Base-by-base conservation (phyloP, 2,329 filamentous ascomycete species). In the Metarhizium robertsii region DNA sequence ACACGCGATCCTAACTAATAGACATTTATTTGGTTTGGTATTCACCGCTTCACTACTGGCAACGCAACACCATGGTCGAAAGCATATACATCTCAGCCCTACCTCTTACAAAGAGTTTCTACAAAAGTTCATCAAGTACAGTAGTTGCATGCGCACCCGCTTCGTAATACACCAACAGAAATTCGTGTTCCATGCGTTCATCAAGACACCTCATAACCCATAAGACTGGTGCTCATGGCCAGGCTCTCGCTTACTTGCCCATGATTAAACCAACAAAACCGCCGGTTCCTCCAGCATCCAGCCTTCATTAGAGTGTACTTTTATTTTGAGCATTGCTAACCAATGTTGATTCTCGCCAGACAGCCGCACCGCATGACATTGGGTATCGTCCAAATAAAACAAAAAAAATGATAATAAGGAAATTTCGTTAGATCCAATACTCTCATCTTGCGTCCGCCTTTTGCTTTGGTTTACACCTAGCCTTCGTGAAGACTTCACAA, bases 401-500 rank as follows among this genome's bases (percentile, higher is more conserved):
- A 34, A 34, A 34, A 34, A 46, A 53, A 53, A n/a, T 53, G 42
- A 34, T 38, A 20, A 38, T 13, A 29, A 38, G 29, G 49, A 46
- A 52, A 51, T 20, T 20, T 30, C 30, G 20, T 8, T 30, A 2
- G 20, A 30, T 48, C 45, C 43, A 55, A 29, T 40, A n/a, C 49
- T 55, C 34, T 29, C 14, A 29, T 13, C 43, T 30, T 53, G 6
- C 32, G 4, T 20, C 38, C 14, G 32, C 29, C 29, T 50, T 36
- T 40, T 5, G 2, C 30, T 38, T 43, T 14, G 32, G 38, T 34
- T 18, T 32, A 7, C 11, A 14, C 42, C 38, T 29, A 36, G 38
- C 13, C 5, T 20, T 10, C 16, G 3, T 6, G 14, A 8, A 8
- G 2, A 18, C 16, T 74, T 71, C 63, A 77, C 59, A 77, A 56